Conservation (phyloP, 352 stramenopile genomes). For the Pythium apleroticum region DNA sequence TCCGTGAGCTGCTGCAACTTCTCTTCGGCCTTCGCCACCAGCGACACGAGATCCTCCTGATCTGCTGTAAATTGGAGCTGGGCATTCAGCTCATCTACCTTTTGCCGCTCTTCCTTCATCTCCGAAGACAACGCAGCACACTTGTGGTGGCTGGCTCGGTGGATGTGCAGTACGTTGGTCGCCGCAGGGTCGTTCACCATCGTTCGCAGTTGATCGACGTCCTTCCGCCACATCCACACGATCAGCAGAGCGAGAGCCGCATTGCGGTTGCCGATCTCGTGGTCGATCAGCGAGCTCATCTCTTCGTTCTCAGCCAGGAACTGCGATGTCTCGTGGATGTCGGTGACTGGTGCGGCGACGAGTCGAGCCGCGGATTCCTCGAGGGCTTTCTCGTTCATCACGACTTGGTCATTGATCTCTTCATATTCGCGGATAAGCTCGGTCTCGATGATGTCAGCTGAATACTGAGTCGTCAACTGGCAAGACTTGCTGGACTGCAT, state of each 20-base stretch:
- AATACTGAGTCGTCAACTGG: too few relatives aligned
- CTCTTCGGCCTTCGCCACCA: too few relatives aligned
- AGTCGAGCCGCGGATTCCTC: constrained; percentile 14
- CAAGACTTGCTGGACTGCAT: too few relatives aligned
- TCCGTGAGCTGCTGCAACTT: not conserved
- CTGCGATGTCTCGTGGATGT: constrained; percentile 23
- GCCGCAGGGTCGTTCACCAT: not conserved
- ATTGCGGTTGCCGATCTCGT: constrained; percentile 33
- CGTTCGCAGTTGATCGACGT: not conserved
- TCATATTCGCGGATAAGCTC: not conserved
- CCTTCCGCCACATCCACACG: constrained; percentile 19
- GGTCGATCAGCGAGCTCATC: constrained; percentile 36
- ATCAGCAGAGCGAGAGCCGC: constrained; percentile 38
- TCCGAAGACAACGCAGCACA: constrained; percentile 2
- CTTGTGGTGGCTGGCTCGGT: constrained; percentile 6
- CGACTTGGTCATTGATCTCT: not conserved
- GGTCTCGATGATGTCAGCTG: not conserved
- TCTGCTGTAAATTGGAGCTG: not conserved
- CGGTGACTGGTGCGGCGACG: constrained; percentile 15
- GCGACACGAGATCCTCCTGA: too few relatives aligned
- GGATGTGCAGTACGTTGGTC: constrained; percentile 8
- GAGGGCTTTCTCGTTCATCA: not conserved
- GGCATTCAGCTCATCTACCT: not conserved
- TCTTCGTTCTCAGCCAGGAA: constrained; percentile 43
- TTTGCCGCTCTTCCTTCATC: not conserved